phyloP scores from a whole-genome alignment of 2,329 filamentous ascomycete genomes.

The Arthrobotrys musiformis region DNA sequence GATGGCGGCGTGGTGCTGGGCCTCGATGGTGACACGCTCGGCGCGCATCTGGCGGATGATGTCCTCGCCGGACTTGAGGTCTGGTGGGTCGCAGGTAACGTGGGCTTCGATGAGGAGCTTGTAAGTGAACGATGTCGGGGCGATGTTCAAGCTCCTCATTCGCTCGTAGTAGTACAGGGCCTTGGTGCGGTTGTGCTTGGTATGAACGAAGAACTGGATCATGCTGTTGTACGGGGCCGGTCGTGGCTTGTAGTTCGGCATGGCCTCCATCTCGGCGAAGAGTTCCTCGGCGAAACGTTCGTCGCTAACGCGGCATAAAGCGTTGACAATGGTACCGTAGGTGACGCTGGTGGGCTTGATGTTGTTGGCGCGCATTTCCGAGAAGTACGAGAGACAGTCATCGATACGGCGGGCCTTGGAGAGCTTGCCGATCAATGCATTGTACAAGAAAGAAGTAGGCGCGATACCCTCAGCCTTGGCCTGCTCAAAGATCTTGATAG shows the following conservation, averaged over 20 bases:
- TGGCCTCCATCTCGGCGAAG: slow-evolving; percentile 98
- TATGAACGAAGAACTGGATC: slow-evolving; percentile 99
- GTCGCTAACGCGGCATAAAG: slow-evolving; percentile 94
- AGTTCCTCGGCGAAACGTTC: slow-evolving; percentile 97
- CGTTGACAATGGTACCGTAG: slow-evolving; percentile 98
- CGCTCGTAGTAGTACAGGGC: slow-evolving; percentile 94
- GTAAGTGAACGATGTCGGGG: slow-evolving; percentile 94
- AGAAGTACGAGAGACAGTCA: slow-evolving; percentile 97
- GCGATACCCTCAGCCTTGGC: slow-evolving; percentile 94
- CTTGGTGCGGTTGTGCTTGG: slow-evolving; percentile 94
- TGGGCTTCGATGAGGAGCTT: slow-evolving; percentile 97
- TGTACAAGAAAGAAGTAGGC: slow-evolving; percentile 96
- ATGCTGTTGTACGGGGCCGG: slow-evolving; percentile 98
- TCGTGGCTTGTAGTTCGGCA: slow-evolving; percentile 98
- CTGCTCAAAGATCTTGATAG: slow-evolving; percentile 95
- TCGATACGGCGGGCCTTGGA: slow-evolving; percentile 98
- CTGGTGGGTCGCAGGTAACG: slow-evolving; percentile 88
- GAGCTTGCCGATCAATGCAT: slow-evolving; percentile 96
- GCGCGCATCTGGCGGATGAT: slow-evolving; percentile 81
- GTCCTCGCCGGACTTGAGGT: slow-evolving; percentile 86
- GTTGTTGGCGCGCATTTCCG: slow-evolving; percentile 91
- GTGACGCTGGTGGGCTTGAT: slow-evolving; percentile 97
- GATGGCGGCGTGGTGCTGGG: slow-evolving; percentile 93
- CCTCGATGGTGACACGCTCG: slow-evolving; percentile 80
- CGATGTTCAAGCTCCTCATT: slow-evolving; percentile 86